Percentiles rank a stretch among this genome's conserved stretches.
phyloP scores from a whole-genome alignment of 2,329 filamentous ascomycete genomes.

The Ophiostoma sp. region DNA sequence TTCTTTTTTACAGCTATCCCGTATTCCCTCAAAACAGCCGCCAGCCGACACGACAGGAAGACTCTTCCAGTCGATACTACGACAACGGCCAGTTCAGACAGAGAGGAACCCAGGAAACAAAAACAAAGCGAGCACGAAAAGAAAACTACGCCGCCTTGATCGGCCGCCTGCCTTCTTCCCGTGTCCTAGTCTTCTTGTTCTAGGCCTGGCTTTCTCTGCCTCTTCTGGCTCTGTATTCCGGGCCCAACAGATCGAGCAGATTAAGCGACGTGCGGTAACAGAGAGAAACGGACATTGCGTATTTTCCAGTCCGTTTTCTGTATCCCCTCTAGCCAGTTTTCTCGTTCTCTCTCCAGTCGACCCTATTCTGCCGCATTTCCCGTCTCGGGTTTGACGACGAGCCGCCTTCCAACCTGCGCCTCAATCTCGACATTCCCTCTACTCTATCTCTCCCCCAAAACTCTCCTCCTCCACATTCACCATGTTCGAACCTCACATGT shows the following conservation, averaged over 20 bases:
- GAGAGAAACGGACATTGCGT: not conserved
- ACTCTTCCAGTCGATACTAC: not conserved
- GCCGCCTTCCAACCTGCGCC: not conserved
- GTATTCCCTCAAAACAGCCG: constrained; percentile 16
- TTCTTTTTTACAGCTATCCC: not conserved
- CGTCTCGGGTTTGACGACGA: not conserved
- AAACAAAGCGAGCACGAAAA: constrained; percentile 5
- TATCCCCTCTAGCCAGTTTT: not conserved
- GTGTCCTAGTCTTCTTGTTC: not conserved
- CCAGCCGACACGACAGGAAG: constrained; percentile 6
- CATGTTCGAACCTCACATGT: constrained; percentile 39
- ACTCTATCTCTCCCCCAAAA: not conserved
- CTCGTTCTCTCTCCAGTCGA: not conserved
- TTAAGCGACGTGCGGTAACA: constrained; percentile 8
- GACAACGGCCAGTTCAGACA: not conserved
- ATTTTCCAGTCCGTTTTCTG: not conserved
- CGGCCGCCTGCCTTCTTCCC: not conserved
- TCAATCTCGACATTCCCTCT: not conserved
- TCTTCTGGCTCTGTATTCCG: not conserved
- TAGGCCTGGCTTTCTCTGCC: not conserved
- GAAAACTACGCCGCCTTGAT: not conserved
- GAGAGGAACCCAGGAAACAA: not conserved
- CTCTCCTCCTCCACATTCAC: not conserved
- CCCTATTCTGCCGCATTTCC: constrained; percentile 14
- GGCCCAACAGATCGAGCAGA: not conserved